Conservation (phyloP, 1,139 yeast species). For the Pichia sp. region DNA sequence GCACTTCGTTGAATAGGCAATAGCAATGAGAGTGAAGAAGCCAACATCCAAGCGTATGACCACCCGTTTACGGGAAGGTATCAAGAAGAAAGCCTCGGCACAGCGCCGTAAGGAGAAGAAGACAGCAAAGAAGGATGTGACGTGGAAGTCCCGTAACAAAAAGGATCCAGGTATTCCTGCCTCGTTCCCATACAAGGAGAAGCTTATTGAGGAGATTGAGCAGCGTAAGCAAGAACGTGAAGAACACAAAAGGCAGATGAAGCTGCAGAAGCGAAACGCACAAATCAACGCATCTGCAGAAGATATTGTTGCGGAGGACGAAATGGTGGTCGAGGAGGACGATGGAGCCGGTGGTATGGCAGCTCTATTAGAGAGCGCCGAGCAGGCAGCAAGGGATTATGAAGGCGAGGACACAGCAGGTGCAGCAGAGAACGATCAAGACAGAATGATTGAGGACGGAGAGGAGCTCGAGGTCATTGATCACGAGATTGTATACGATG, state of each 20-base stretch:
- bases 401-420: constrained; percentile 45
- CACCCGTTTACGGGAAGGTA: constrained; percentile 93
- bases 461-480: constrained; percentile 46
- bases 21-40: constrained; percentile 45
- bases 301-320: background rate
- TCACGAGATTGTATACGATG: constrained; percentile 36
- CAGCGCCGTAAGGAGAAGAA: constrained; percentile 83
- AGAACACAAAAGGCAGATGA: constrained; percentile 50
- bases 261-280: constrained; percentile 33
- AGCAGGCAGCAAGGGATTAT: constrained; percentile 71
- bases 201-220: constrained; percentile 77
- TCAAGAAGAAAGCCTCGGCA: constrained; percentile 92
- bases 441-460: constrained; percentile 11
- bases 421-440: constrained; percentile 27
- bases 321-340: constrained; percentile 31
- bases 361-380: constrained; percentile 86
- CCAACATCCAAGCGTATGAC: constrained; percentile 81
- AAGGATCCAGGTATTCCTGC: constrained; percentile 96
- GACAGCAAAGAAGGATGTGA: constrained; percentile 76
- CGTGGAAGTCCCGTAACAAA: constrained; percentile 82
- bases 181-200: constrained; percentile 88
- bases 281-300: constrained; percentile 39
- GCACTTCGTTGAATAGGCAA: background rate
- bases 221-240: constrained; percentile 57
- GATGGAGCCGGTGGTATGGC: constrained; percentile 56